Evolutionary conservation across 306 rosid genomes (phyloP), one percentile per base, ranked within the genome.

Genomic region (Pterocarpus macrocarpus): DNA sequence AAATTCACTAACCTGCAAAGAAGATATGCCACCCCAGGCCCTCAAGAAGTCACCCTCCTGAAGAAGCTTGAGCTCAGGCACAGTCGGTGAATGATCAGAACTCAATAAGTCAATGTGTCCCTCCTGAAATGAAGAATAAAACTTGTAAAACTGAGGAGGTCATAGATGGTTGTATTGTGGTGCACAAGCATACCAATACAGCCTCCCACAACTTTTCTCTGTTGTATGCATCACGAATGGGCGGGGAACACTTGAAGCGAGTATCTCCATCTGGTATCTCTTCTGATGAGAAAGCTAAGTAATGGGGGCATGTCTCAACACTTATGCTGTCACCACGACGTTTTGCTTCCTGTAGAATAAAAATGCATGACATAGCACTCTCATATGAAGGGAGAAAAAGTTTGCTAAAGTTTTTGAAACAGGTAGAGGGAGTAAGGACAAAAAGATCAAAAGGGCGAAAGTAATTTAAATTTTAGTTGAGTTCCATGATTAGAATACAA

Each of bases 1-100:
- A 71, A 64, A 64, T 44, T 43, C 72, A 49, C 85, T 22, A 79
- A 93, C 99, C 99, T 95, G 95, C 87, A 95, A 80, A 77, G 96
- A 85, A 1, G 98, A 95, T 80, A 95, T 83, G 77, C 99, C 99
- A 64, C 99, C 99, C 99, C 99, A 95, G 22, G 98, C 99, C 87
- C 12, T 95, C 81, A 95, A 83, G 83, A 95, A 91, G 85, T 95
- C 86, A 35, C 98, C 99, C 69, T 89, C 91, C 39, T 91, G 82
- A 58, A 88, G 91, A 68, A 87, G 96, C 93, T 95, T 95, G 78
- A 91, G 99, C 74, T 93, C 81, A 38, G 98, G 98, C n/a, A 79
- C 64, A 4, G 98, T 89, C 7, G 99, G 98, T 44, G 98, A 95
- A 84, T 95, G 99, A 84, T 95, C 99, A 71, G 99, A 90, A 64